phyloP scores from a whole-genome alignment of 176 grass and related monocot genomes.

The Miscanthus lutarioriparius region DNA sequence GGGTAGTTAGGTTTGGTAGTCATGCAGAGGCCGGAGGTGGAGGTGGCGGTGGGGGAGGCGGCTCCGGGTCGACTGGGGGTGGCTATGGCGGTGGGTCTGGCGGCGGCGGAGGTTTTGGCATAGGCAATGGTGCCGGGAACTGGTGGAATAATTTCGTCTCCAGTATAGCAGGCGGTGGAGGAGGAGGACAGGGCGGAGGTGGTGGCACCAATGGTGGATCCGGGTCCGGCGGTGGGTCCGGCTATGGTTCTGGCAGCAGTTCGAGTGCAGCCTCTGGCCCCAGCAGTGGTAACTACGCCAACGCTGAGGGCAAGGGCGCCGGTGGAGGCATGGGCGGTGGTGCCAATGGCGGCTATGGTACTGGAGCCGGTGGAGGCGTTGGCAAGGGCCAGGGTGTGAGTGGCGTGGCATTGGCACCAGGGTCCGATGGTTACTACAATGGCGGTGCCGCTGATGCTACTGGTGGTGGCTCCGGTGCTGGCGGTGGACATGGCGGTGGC shows the following conservation, averaged over 20 bases:
- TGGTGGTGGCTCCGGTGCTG: slow-evolving; percentile 6
- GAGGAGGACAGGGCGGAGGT: slow-evolving; percentile 36
- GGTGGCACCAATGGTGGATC: slow-evolving; percentile 44
- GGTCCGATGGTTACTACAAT: not conserved
- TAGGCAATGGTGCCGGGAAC: not conserved
- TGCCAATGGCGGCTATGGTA: slow-evolving; percentile 17
- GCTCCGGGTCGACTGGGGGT: not conserved
- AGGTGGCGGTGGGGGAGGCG: slow-evolving; percentile 29
- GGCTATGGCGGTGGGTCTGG: slow-evolving; percentile 36
- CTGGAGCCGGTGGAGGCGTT: not conserved
- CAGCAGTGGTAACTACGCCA: slow-evolving; percentile 6
- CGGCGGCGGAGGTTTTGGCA: not conserved
- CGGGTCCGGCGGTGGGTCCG: slow-evolving; percentile 24
- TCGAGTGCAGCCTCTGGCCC: not conserved
- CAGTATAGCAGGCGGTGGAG: slow-evolving; percentile 12
- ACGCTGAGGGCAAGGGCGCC: slow-evolving; percentile 23
- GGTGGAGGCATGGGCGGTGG: slow-evolving; percentile 42
- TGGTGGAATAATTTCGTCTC: not conserved
- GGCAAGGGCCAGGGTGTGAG: slow-evolving; percentile 43
- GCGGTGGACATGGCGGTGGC: slow-evolving; percentile 26
- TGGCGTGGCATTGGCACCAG: not conserved
- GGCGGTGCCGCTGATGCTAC: not conserved
- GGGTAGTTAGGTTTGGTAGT: not conserved
- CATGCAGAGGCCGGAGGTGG: slow-evolving; percentile 12
- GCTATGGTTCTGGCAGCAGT: slow-evolving; percentile 24